Percentiles rank a stretch among this genome's conserved stretches.
phyloP scores from a whole-genome alignment of 768 basidiomycete genomes.

The Lentinula detonsa region DNA sequence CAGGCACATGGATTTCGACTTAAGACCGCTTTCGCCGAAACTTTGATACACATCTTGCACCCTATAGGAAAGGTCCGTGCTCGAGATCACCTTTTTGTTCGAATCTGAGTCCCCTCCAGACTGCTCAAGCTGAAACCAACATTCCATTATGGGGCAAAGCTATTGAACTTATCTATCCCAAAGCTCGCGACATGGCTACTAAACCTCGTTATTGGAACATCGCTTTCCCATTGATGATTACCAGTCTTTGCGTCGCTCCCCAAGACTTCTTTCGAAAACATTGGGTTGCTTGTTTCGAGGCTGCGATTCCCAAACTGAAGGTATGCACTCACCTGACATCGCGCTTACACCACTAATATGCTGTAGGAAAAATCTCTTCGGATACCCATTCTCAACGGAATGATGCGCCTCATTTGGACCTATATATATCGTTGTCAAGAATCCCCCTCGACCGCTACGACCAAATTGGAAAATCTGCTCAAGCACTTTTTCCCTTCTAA shows the following conservation, averaged over 20 bases:
- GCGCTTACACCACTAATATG: constrained; percentile 8
- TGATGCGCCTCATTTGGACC: constrained; percentile 84
- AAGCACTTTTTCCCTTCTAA: constrained; percentile 78
- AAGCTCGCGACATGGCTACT: constrained; percentile 76
- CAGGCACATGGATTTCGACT: constrained; percentile 79
- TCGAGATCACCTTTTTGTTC: not conserved
- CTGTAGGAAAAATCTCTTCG: constrained; percentile 74
- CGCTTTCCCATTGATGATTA: constrained; percentile 81
- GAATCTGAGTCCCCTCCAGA: constrained; percentile 36
- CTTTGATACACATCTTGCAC: constrained; percentile 69
- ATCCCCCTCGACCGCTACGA: constrained; percentile 70
- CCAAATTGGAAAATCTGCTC: constrained; percentile 68
- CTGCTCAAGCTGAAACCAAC: constrained; percentile 93
- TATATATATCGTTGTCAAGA: constrained; percentile 94
- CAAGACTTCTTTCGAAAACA: constrained; percentile 79
- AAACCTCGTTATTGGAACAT: constrained; percentile 89
- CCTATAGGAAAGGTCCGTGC: constrained; percentile 74
- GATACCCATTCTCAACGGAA: constrained; percentile 70
- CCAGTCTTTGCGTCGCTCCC: constrained; percentile 82
- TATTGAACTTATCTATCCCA: constrained; percentile 76
- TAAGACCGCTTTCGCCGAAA: constrained; percentile 84
- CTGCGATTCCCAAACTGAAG: constrained; percentile 73
- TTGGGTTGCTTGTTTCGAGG: constrained; percentile 73
- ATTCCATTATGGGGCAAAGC: constrained; percentile 94
- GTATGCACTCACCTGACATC: constrained; percentile 28